Evolutionary conservation across 2,329 filamentous ascomycete genomes (phyloP).

Genomic region (Penicillium sp.): DNA sequence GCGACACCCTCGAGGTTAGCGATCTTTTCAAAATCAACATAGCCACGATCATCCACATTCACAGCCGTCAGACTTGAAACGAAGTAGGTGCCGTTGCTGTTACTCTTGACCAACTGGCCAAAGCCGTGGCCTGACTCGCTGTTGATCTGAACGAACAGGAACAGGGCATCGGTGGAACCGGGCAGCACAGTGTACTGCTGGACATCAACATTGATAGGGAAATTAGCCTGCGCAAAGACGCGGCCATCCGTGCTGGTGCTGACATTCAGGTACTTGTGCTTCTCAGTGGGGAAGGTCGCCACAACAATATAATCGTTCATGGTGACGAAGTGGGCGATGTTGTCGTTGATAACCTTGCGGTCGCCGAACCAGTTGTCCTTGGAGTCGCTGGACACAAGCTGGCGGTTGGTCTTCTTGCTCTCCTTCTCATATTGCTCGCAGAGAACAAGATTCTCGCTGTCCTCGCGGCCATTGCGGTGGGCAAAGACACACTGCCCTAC

Average conservation of each 20-base stretch:
- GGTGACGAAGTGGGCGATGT: conserved; percentile 83
- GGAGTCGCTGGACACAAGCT: conserved; percentile 68
- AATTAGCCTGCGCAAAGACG: conserved; percentile 78
- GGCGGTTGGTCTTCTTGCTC: conserved; percentile 62
- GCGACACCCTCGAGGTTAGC: conserved; percentile 86
- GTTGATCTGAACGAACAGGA: conserved; percentile 86
- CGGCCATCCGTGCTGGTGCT: conserved; percentile 83
- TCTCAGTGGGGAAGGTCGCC: conserved; percentile 65
- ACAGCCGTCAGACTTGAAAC: conserved; percentile 79
- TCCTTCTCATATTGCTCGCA: conserved; percentile 66
- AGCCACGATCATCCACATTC: conserved; percentile 75
- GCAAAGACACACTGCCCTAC: conserved; percentile 87
- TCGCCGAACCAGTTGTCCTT: conserved; percentile 70
- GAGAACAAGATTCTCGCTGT: conserved; percentile 64
- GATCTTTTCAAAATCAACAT: conserved; percentile 96
- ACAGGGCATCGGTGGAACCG: conserved; percentile 91
- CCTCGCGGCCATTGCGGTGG: conserved; percentile 60
- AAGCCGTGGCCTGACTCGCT: conserved; percentile 65
- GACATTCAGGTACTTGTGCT: conserved; percentile 69
- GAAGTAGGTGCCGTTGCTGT: conserved; percentile 96
- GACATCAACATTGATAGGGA: conserved; percentile 82
- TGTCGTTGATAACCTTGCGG: conserved; percentile 63
- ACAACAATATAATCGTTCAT: conserved; percentile 98
- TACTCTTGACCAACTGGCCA: conserved; percentile 93
- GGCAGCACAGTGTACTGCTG: conserved; percentile 88